phyloP scores from a whole-genome alignment of 2,329 filamentous ascomycete genomes.

The Acarospora socialis region DNA sequence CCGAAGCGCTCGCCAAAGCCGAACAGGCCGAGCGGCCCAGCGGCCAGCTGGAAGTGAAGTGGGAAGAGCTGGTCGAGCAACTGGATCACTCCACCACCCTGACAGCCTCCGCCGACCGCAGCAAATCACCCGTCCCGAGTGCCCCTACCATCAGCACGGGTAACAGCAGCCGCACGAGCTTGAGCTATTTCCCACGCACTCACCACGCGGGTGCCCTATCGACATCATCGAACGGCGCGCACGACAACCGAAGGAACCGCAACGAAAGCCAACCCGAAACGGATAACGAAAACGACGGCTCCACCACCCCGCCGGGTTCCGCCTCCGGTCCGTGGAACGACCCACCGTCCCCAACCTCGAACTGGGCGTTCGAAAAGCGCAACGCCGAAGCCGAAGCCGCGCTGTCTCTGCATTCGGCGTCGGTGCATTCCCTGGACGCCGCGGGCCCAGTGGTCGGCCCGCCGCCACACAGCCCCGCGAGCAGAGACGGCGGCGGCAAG shows the following conservation, averaged over 20 bases:
- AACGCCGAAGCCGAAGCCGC: background rate
- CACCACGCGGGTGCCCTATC: background rate
- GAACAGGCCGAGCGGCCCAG: conserved; percentile 35
- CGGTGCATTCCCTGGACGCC: conserved; percentile 9
- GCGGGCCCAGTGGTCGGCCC: background rate
- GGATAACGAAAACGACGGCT: background rate
- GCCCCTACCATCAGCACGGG: conserved; percentile 4
- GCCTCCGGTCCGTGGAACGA: background rate
- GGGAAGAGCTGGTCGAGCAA: conserved; percentile 35
- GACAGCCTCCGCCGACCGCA: background rate
- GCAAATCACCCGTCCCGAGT: background rate
- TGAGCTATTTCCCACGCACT: conserved; percentile 11
- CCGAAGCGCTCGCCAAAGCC: conserved; percentile 31
- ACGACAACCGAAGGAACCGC: background rate
- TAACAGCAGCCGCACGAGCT: conserved; percentile 12
- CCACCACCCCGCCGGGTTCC: background rate
- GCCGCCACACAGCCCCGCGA: conserved; percentile 6
- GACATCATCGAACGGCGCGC: background rate
- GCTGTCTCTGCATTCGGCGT: background rate
- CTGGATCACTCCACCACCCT: conserved; percentile 19
- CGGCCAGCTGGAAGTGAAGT: conserved; percentile 32
- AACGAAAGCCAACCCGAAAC: background rate
- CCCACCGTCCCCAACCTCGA: conserved; percentile 1
- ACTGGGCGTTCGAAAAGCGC: too few relatives aligned
- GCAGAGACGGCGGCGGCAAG: conserved; percentile 3